Evolutionary conservation across 108 stramenopile genomes (phyloP).

Genomic region (Fistulifera pelliculosa): DNA sequence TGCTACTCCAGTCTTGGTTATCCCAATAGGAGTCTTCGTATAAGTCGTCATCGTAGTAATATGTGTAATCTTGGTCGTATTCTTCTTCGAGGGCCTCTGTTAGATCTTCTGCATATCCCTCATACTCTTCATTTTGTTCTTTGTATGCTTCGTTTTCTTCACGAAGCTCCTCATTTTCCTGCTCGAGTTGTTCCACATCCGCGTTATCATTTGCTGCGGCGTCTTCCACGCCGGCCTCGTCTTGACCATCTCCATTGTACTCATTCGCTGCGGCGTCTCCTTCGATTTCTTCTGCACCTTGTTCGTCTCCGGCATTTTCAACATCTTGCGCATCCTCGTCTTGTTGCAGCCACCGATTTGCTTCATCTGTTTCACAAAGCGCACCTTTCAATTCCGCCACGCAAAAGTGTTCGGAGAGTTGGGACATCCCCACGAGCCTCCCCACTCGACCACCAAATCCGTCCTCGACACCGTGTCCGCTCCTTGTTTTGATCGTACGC

Average conservation of each 20-base stretch:
- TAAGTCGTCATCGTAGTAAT: slow-evolving; percentile 27
- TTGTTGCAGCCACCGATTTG: slow-evolving; percentile 4
- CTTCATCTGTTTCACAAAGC: slow-evolving; percentile 22
- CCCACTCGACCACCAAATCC: slow-evolving; percentile 35
- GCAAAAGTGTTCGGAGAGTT: slow-evolving; percentile 18
- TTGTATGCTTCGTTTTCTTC: slow-evolving; percentile 32
- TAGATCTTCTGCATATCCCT: slow-evolving; percentile 20
- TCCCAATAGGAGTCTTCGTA: slow-evolving; percentile 31
- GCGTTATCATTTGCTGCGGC: not conserved
- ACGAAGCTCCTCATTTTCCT: slow-evolving; percentile 19
- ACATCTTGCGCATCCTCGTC: slow-evolving; percentile 20
- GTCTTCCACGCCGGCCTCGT: not conserved
- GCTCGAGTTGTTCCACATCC: slow-evolving; percentile 16
- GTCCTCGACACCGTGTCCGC: slow-evolving; percentile 21
- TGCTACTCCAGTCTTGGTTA: slow-evolving; percentile 30
- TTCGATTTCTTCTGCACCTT: slow-evolving; percentile 13
- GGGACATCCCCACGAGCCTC: slow-evolving; percentile 39
- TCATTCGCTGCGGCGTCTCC: not conserved
- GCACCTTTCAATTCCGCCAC: slow-evolving; percentile 23
- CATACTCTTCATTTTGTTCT: slow-evolving; percentile 19
- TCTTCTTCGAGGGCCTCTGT: slow-evolving; percentile 18
- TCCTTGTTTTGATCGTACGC: slow-evolving; percentile 22
- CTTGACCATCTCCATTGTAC: not conserved
- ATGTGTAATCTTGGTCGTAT: not conserved
- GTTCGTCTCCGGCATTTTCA: slow-evolving; percentile 10